These are phyloP conservation scores for Cercospora sojina DNA, from an alignment of 2,329 filamentous ascomycete species.

Conservation along the genomic window DNA sequence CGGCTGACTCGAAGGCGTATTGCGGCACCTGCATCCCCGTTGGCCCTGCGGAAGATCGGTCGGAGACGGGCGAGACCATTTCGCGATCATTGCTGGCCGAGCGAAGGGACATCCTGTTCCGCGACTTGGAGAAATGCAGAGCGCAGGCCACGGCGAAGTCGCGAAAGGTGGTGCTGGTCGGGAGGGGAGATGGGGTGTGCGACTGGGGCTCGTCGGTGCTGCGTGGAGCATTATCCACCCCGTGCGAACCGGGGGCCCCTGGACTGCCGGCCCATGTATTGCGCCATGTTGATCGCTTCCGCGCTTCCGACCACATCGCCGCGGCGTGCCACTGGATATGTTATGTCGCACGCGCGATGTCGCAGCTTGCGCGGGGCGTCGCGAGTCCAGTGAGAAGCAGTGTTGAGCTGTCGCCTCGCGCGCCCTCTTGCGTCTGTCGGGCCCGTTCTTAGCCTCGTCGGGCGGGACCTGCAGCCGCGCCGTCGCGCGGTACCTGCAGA, in stretches of 20 bases:
- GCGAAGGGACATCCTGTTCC: conserved; percentile 5
- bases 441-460: neutral
- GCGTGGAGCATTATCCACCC: neutral
- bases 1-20: neutral
- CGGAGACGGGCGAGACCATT: conserved; percentile 12
- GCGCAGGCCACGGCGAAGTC: neutral
- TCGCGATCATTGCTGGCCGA: conserved; percentile 1
- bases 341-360: neutral
- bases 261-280: conserved; percentile 1
- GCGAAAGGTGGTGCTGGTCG: conserved; percentile 5
- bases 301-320: neutral
- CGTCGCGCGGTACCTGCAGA: conserved; percentile 6
- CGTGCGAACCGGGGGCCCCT: conserved; percentile 1
- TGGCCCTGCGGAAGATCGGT: neutral
- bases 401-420: neutral
- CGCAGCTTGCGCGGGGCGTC: neutral
- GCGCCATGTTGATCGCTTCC: conserved; percentile 5
- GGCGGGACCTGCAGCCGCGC: conserved; percentile 10
- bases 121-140: neutral
- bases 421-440: neutral
- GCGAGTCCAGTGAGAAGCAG: neutral
- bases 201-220: conserved; percentile 6
- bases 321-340: neutral
- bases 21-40: conserved; percentile 3
- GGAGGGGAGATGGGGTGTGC: conserved; percentile 13